A percentile compares a stretch with the other conserved stretches of the same genome.
Evolutionary conservation across 2,329 filamentous ascomycete genomes (phyloP).

Genomic region (Phaeophleospora eucalypticola): DNA sequence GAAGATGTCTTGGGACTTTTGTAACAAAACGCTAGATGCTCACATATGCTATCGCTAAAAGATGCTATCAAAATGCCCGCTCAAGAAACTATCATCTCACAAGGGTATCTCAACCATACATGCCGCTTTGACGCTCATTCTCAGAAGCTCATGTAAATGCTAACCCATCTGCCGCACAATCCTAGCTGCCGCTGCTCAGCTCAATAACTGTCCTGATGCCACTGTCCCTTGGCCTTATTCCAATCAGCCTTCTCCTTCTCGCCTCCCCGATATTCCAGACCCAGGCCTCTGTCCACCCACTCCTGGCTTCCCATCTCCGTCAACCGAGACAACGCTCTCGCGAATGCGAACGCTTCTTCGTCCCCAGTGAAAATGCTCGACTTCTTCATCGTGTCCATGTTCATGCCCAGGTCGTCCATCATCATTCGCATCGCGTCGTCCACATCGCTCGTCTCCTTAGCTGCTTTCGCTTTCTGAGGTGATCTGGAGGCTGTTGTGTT

Average conservation of each 20-base stretch:
- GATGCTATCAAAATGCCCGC: too few species aligned
- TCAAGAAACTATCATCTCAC: too few species aligned
- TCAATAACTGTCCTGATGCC: slow-evolving; percentile 58
- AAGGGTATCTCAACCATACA: too few species aligned
- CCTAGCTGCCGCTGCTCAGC: too few species aligned
- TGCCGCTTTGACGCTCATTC: too few species aligned
- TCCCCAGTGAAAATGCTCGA: slow-evolving; percentile 87
- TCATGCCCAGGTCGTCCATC: slow-evolving; percentile 84
- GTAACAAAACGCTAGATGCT: too few species aligned
- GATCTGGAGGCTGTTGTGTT: slow-evolving; percentile 24
- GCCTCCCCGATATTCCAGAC: slow-evolving; percentile 61
- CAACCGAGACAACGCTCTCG: slow-evolving; percentile 75
- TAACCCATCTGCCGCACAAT: too few species aligned
- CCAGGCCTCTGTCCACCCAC: slow-evolving; percentile 80
- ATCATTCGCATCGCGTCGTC: slow-evolving; percentile 71
- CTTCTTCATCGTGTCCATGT: slow-evolving; percentile 77
- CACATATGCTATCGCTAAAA: too few species aligned
- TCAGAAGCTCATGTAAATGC: too few species aligned
- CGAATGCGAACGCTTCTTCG: slow-evolving; percentile 95
- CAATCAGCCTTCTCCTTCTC: slow-evolving; percentile 63
- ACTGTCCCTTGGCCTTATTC: slow-evolving; percentile 61
- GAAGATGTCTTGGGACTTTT: too few species aligned
- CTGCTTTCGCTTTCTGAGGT: slow-evolving; percentile 32
- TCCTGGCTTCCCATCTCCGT: slow-evolving; percentile 91
- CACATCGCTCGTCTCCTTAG: slow-evolving; percentile 39